Percentiles rank a stretch among this genome's conserved stretches.
Conservation (phyloP, 2,329 filamentous ascomycete species). For the Penicillium hordei region DNA sequence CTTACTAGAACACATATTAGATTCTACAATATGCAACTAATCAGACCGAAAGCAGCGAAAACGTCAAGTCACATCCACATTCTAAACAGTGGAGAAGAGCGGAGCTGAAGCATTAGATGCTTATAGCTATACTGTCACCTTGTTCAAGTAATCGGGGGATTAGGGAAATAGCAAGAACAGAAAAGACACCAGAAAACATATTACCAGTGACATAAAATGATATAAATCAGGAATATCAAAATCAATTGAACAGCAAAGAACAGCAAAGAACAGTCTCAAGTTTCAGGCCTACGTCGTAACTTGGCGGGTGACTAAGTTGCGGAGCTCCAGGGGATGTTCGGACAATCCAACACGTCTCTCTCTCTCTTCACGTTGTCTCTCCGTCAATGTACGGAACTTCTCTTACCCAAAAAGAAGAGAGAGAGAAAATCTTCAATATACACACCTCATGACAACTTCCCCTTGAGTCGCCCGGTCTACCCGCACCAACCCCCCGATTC, state of each 20-base stretch:
- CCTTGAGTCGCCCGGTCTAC: background rate
- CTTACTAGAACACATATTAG: background rate
- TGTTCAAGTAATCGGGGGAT: no score
- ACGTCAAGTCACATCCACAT: conserved; percentile 18
- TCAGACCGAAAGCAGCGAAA: conserved; percentile 12
- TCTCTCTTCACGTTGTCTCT: background rate
- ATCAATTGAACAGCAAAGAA: background rate
- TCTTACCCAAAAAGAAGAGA: background rate
- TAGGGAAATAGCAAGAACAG: background rate
- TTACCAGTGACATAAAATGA: background rate
- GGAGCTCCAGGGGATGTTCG: conserved; percentile 8
- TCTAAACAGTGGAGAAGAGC: conserved; percentile 14
- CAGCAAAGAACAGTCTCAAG: background rate
- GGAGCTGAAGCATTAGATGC: background rate
- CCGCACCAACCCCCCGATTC: background rate
- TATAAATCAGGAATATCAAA: background rate
- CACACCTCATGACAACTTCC: background rate
- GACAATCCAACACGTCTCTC: background rate
- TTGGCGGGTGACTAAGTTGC: conserved; percentile 12
- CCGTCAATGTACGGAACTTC: background rate
- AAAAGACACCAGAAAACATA: background rate
- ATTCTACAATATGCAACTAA: background rate
- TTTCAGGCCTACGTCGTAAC: background rate
- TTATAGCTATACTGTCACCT: background rate
- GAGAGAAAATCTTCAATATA: background rate